Evolutionary conservation across 73 alveolate species (phyloP).

Genomic region (Effrenium voratum): DNA sequence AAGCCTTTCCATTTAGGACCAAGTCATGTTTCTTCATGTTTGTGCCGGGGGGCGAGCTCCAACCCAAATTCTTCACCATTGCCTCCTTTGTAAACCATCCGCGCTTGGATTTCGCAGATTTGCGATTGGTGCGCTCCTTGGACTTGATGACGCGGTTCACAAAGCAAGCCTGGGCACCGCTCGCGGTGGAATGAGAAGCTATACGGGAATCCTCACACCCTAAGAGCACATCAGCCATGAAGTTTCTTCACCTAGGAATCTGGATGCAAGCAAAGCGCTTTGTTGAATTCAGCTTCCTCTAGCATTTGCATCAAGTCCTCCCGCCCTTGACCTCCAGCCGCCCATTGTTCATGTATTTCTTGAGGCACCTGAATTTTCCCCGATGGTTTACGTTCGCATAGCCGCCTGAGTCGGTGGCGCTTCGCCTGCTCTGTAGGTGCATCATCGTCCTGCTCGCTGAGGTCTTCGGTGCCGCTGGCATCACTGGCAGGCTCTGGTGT

Average conservation of each 20-base stretch:
- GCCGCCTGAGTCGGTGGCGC: neutral
- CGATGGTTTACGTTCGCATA: neutral
- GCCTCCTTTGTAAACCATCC: slow-evolving; percentile 30
- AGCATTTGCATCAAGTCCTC: neutral
- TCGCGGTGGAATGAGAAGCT: too few relatives aligned
- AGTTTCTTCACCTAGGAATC: too few relatives aligned
- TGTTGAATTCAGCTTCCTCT: neutral
- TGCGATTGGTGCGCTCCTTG: neutral
- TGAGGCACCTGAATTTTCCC: neutral
- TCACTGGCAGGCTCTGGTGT: too few relatives aligned
- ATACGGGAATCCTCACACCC: too few relatives aligned
- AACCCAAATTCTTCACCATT: neutral
- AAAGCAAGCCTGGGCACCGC: neutral
- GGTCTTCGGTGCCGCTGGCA: too few relatives aligned
- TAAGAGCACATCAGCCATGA: too few relatives aligned
- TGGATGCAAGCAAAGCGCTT: too few relatives aligned
- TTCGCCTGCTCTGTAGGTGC: neutral
- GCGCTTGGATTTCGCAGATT: neutral
- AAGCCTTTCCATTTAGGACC: too few relatives aligned
- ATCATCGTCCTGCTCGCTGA: too few relatives aligned
- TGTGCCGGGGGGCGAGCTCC: neutral
- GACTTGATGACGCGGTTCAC: neutral
- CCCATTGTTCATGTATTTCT: neutral
- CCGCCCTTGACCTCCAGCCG: neutral
- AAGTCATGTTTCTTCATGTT: too few relatives aligned